Evolutionary conservation across 805 yeast species (phyloP), one percentile per base, ranked within the genome.

Genomic region (Phaffomyces antillensis): DNA sequence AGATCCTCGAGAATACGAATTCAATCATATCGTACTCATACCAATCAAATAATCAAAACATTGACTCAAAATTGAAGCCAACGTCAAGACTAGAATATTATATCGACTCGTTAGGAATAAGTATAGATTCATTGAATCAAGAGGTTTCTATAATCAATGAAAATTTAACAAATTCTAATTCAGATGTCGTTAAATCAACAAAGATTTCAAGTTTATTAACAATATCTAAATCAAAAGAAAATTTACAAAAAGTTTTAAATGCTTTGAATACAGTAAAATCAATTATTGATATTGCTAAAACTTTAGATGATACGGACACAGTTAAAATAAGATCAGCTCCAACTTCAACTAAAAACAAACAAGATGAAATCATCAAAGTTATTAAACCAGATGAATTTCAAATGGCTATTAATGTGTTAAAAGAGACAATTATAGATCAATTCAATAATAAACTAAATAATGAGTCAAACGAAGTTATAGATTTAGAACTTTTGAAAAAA

Each of bases 81-180:
- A 70, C 78, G 1, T 75, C 84, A 10, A 69, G 86, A 47, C 62
- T 84, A 39, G 84, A 82, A 51, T 83, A 83, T 59, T 83, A 82
- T 56, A 64, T 80, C 37, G 83, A 80, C 37, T 75, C 81, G 1
- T 61, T 83, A 39, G 71, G 76, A 15, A 75, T 78, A 42, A 74
- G 87, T 0, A 75, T 82, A 23, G 68, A 74, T 37, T 69, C 85
- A 3, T 58, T 83, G 35, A 73, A 77, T 39, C 67, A 70, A 7
- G 81, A 79, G 45, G 55, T 80, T 18, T 46, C 48, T 0, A 58
- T 57, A 5, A 45, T 53, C 7, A 37, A 32, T 16, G 16, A 24
- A 17, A 10, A 26, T 13, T 8, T 15, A 13, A 12, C 15, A 5
- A n/a, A 11, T 13, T 28, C 13, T 12, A 26, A 31, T 12, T 8